Evolutionary conservation across 164 flowering plant species (phyloP), one percentile per base, ranked within the genome.

Genomic region (Nymphaea thermarum): DNA sequence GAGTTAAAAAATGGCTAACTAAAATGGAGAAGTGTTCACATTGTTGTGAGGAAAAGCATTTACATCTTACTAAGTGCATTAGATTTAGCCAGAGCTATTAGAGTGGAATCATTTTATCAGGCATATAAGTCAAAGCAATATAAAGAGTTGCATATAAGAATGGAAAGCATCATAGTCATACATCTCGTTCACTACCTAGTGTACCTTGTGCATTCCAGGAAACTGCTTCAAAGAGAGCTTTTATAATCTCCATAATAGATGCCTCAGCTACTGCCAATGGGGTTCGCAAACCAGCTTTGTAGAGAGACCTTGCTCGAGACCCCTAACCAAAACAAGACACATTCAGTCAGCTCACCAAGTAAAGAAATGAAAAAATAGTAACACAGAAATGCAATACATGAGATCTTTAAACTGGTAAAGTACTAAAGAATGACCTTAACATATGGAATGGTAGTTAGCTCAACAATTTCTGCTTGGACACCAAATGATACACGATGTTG

Each of bases 401-500:
- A 15, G n/a, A 61, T 6, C 12, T 36, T 42, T 16, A 65, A 42
- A 65, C 66, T 0, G 16, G 25, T 16, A 43, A 45, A 45, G 53
- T 45, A 5, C 53, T 5, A 5, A 45, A 45, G 53, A 45, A 45
- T 62, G 55, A 87, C 99, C 94, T 92, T 95, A 44, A 95, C 88
- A 80, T 79, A 86, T 25, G 94, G 97, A 69, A 92, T 95, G 36
- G 80, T 84, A 61, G 99, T 90, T 25, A 95, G 97, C 80, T 95
- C 97, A 66, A 83, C 98, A 74, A 95, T 87, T 80, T 95, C 99
- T 62, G 97, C 97, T 74, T 94, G 80, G 42, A 95, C 98, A 65
- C 99, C 99, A 82, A 92, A 95, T 67, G 93, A 91, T 71, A 95
- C 90, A 53, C 99, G 94, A 76, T 87, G 88, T 73, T 91, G 99